phyloP scores from a whole-genome alignment of 2,329 filamentous ascomycete genomes.

The Penicillium sp. region DNA sequence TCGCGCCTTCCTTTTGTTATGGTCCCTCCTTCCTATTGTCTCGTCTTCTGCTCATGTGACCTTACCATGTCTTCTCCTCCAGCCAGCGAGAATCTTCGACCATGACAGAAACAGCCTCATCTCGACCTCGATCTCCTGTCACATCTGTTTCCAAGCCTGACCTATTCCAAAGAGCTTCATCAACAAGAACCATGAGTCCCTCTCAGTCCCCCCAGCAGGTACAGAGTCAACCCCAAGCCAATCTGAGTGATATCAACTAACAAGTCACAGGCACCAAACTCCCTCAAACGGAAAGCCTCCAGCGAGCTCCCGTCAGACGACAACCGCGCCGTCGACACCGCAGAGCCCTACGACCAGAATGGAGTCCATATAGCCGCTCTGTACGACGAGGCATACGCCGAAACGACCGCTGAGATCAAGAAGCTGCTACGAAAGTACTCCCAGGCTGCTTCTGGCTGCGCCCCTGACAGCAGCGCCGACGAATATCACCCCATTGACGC shows the following conservation, averaged over 20 bases:
- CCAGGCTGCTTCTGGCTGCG: not conserved
- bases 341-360: not conserved
- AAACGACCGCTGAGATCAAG: slow-evolving; percentile 7
- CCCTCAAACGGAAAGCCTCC: slow-evolving; percentile 11
- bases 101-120: too few relatives aligned
- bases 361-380: not conserved
- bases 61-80: too few relatives aligned
- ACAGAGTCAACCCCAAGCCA: not conserved
- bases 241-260: not conserved
- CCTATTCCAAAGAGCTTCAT: too few relatives aligned
- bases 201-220: not conserved
- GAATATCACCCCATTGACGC: not conserved
- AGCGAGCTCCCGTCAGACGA: not conserved
- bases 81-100: too few relatives aligned
- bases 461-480: not conserved
- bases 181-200: too few relatives aligned
- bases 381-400: slow-evolving; percentile 1
- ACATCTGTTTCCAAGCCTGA: too few relatives aligned
- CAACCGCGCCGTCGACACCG: not conserved
- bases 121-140: too few relatives aligned
- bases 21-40: too few relatives aligned
- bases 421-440: slow-evolving; percentile 1
- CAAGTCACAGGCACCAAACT: not conserved
- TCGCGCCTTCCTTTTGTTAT: too few relatives aligned
- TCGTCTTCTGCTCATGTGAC: too few relatives aligned